A percentile compares a stretch with the other conserved stretches of the same genome.
Evolutionary conservation across 2,329 filamentous ascomycete species (phyloP).

Genomic region (Aspergillus sojae): DNA sequence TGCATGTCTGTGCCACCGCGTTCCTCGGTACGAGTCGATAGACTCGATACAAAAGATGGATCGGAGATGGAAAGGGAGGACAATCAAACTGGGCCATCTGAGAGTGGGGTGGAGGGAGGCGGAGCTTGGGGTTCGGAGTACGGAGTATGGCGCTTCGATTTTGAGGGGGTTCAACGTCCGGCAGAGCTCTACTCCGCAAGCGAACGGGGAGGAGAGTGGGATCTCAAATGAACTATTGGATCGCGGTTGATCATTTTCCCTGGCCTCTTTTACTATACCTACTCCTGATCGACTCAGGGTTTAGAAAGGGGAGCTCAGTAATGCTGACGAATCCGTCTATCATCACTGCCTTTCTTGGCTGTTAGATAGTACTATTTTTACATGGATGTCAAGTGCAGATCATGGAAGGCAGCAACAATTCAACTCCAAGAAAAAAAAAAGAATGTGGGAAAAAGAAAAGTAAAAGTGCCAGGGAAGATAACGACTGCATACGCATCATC

Average conservation of each 20-base stretch:
- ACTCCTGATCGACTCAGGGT: background rate
- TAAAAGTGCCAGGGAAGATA: too few relatives aligned
- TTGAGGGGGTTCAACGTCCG: background rate
- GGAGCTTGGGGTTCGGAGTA: background rate
- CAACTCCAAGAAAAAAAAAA: background rate
- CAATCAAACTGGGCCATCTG: background rate
- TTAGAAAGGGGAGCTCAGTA: background rate
- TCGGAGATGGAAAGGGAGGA: background rate
- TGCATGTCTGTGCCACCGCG: background rate
- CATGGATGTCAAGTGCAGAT: background rate
- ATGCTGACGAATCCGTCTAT: background rate
- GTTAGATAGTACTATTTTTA: background rate
- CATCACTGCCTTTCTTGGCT: constrained; percentile 1
- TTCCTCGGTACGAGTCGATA: background rate
- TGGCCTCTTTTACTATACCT: background rate
- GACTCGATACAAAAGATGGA: background rate
- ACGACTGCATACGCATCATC: background rate
- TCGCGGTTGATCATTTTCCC: background rate
- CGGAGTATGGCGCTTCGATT: too few relatives aligned
- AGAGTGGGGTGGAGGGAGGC: background rate
- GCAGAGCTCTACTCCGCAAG: background rate
- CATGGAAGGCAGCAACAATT: constrained; percentile 3
- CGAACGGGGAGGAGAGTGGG: constrained; percentile 2
- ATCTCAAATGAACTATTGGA: background rate
- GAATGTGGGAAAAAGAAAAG: background rate